Evolutionary conservation across 345 rosid species (phyloP).

Genomic region (Gossypium ekmanianum): DNA sequence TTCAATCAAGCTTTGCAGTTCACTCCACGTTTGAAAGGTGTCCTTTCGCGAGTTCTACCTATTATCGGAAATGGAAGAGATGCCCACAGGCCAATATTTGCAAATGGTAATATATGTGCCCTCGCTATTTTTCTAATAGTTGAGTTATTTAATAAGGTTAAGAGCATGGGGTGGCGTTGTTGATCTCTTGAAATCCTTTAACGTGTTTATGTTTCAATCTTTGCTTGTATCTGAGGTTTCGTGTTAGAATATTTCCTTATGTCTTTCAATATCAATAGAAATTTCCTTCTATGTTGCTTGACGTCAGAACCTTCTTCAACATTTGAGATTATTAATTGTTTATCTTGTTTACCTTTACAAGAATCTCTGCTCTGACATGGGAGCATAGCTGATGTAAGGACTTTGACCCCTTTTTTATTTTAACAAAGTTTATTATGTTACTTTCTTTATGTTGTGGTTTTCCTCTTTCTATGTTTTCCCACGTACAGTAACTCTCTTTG

Average conservation of each 20-base stretch:
- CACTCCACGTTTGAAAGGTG: slow-evolving; percentile 87
- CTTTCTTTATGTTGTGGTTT: slow-evolving; percentile 9
- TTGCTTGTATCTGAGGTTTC: neutral
- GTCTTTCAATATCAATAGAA: neutral
- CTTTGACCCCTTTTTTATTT: neutral
- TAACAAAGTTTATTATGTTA: neutral
- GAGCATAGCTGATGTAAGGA: neutral
- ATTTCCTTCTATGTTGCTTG: slow-evolving; percentile 2
- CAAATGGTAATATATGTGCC: slow-evolving; percentile 56
- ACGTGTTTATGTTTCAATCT: slow-evolving; percentile 5
- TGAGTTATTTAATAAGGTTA: neutral
- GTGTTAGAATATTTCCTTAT: neutral
- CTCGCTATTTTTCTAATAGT: neutral
- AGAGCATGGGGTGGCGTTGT: neutral
- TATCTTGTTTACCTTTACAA: neutral
- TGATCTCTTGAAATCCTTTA: slow-evolving; percentile 3
- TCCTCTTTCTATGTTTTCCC: neutral
- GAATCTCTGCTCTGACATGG: neutral
- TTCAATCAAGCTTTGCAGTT: slow-evolving; percentile 80
- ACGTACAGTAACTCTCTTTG: neutral
- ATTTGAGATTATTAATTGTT: slow-evolving; percentile 1
- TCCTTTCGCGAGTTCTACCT: slow-evolving; percentile 80
- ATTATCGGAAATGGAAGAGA: slow-evolving; percentile 91
- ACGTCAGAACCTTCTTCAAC: neutral
- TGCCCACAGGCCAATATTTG: slow-evolving; percentile 81